Base-by-base conservation (phyloP, 2,329 filamentous ascomycete genomes). In the Cucurbitaria berberidis region DNA sequence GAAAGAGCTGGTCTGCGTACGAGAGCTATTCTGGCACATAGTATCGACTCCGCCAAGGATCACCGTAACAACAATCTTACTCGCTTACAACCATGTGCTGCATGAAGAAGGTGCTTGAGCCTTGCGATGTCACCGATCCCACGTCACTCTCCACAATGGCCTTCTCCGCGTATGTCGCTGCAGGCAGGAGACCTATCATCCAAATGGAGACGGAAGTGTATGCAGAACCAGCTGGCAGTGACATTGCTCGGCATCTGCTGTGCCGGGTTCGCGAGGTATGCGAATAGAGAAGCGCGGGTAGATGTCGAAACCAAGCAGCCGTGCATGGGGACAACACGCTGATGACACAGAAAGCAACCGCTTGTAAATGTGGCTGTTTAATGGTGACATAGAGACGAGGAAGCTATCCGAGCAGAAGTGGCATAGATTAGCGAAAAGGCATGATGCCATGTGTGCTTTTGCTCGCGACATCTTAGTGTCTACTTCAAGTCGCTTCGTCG, bases 371-470 rank as follows among this genome's bases (percentile, higher is more conserved):
- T 39, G 19, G 36, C 18, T 39, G 13, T n/a, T 22, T 22, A 3
- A 39, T 18, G 15, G 26, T 42, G 22, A 27, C 10, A 42, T 18
- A 11, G 21, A 27, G 26, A 3, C 2, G 26, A 11, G 26, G 40
- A 16, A 27, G 40, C 29, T 27, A 24, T 42, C 40, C 40, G 40
- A 29, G 40, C 39, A 41, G 10, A 24, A 29, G 16, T 5, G 22
- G 24, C 11, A 42, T 18, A 27, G 40, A 42, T 27, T 42, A 18
- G 40, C 40, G 40, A 30, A 8, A 18, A 9, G 38, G 11, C 21
- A 43, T 52, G 49, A 51, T 39, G 39, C 19, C 24, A 42, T 36
- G 32, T 29, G 16, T 52, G 24, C 49, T 44, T 43, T 52, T 47
- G 29, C 44, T 52, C 36, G 38, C 49, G 44, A 47, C 30, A 52